phyloP scores from a whole-genome alignment of 805 yeast genomes.

The Teunomyces atbi region DNA sequence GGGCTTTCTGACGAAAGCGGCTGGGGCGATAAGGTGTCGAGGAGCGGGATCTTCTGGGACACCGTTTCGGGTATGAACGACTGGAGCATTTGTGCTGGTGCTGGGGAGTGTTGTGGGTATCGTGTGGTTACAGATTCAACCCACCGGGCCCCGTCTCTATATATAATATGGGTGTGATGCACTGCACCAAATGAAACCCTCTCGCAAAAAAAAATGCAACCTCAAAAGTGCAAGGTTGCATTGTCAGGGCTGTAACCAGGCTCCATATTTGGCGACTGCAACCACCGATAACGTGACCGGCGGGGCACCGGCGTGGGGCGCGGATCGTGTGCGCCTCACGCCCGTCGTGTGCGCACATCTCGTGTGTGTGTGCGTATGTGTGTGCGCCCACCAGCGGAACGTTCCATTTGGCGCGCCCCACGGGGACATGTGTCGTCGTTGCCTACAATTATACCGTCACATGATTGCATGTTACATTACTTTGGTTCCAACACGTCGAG shows the following conservation, averaged over 20 bases:
- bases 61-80: conserved; percentile 4
- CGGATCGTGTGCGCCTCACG: background rate
- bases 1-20: background rate
- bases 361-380: too few relatives aligned
- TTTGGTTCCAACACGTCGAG: background rate
- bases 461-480: background rate
- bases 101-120: background rate
- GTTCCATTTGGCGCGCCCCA: too few relatives aligned
- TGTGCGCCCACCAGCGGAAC: too few relatives aligned
- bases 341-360: too few relatives aligned
- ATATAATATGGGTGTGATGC: background rate
- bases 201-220: conserved; percentile 1
- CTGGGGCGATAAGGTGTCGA: background rate
- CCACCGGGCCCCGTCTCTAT: conserved; percentile 5
- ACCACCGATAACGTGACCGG: background rate
- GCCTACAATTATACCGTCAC: too few relatives aligned
- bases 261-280: background rate
- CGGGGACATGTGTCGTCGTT: too few relatives aligned
- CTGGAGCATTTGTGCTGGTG: conserved; percentile 2
- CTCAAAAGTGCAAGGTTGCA: conserved; percentile 3
- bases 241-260: background rate
- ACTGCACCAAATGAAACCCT: background rate
- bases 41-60: background rate
- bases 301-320: too few relatives aligned
- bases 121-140: background rate